These are phyloP conservation scores for Diaporthe sp. DNA, from an alignment of 2,329 filamentous ascomycete species.

Conservation along the genomic window DNA sequence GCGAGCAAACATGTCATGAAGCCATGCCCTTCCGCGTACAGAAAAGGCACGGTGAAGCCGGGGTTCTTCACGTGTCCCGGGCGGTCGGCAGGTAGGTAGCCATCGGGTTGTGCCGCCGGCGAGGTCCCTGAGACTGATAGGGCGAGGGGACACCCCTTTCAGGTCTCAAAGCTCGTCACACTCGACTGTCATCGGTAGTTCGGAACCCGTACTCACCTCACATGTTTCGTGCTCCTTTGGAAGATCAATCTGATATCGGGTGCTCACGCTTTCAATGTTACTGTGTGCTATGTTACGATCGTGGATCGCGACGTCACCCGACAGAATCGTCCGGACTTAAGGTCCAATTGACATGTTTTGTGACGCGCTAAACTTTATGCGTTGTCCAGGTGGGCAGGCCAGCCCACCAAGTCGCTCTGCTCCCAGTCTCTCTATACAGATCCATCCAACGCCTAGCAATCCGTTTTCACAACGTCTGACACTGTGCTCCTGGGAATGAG, in stretches of 20 bases:
- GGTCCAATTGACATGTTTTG: neutral
- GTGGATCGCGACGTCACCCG: neutral
- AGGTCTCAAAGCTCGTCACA: neutral
- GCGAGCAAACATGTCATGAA: neutral
- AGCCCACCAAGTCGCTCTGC: neutral
- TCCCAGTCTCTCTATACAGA: neutral
- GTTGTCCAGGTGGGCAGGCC: conserved; percentile 15
- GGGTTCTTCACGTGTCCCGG: neutral
- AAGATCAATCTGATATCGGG: neutral
- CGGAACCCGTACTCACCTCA: neutral
- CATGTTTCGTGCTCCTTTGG: neutral
- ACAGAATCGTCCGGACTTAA: neutral
- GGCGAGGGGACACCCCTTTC: neutral
- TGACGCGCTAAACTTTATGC: conserved; percentile 16
- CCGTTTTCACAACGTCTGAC: neutral
- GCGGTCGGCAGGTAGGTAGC: neutral
- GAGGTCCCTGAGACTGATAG: neutral
- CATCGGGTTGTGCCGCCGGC: neutral
- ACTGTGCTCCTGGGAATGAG: conserved; percentile 14
- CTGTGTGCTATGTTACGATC: neutral
- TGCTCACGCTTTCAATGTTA: neutral
- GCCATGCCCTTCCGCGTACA: neutral
- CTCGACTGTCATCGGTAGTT: neutral
- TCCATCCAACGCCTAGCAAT: neutral
- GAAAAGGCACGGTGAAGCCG: neutral